Evolutionary conservation across 768 basidiomycete genomes (phyloP).

Genomic region (Leccinellum luteum): DNA sequence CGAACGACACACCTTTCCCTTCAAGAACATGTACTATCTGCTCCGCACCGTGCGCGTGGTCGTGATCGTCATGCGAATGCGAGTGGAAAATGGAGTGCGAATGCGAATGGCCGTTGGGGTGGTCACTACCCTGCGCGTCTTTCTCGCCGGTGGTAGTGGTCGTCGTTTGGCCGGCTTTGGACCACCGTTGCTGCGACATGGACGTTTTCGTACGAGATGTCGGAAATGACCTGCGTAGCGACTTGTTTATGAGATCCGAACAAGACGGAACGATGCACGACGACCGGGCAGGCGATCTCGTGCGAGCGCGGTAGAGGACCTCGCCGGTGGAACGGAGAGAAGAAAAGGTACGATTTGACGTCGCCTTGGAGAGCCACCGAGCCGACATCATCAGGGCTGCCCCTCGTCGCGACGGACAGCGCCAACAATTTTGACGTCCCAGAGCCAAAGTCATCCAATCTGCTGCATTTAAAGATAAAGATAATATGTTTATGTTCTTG

Average conservation of each 20-base stretch:
- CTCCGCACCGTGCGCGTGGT: conserved; percentile 59
- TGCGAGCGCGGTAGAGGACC: background rate
- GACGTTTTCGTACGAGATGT: background rate
- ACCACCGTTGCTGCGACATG: conserved; percentile 25
- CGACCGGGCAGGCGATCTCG: conserved; percentile 1
- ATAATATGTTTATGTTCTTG: no score
- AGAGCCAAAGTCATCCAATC: conserved; percentile 12
- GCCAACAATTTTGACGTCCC: conserved; percentile 8
- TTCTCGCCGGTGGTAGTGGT: conserved; percentile 29
- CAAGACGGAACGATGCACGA: background rate
- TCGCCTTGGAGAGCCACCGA: conserved; percentile 4
- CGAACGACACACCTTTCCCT: conserved; percentile 52
- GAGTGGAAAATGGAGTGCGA: conserved; percentile 66
- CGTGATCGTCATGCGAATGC: conserved; percentile 61
- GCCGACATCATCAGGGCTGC: conserved; percentile 13
- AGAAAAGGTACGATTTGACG: conserved; percentile 2
- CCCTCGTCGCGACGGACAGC: conserved; percentile 9
- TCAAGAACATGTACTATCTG: conserved; percentile 65
- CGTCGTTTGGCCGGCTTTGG: conserved; percentile 27
- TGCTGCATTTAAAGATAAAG: no score
- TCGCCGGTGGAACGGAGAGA: background rate
- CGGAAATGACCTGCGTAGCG: conserved; percentile 13
- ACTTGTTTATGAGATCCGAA: conserved; percentile 3
- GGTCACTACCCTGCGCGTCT: conserved; percentile 1
- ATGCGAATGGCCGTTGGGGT: conserved; percentile 45